phyloP scores from a whole-genome alignment of 1,284 basidiomycete genomes.

The Tilletia setariae region DNA sequence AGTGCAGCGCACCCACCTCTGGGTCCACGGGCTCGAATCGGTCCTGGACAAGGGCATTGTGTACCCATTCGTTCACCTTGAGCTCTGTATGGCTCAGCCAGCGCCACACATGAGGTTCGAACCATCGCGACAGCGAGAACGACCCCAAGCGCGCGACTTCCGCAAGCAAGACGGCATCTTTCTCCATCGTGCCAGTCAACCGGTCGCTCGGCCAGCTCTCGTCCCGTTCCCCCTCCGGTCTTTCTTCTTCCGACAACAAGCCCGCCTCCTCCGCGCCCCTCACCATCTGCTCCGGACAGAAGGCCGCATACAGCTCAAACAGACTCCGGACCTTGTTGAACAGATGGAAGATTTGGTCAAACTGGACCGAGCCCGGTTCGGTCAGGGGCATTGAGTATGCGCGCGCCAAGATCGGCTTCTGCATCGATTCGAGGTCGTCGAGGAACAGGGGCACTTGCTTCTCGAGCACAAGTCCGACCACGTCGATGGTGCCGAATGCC shows the following conservation, averaged over 20 bases:
- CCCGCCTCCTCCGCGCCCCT: neutral
- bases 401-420: conserved; percentile 42
- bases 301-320: conserved; percentile 73
- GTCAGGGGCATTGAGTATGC: conserved; percentile 23
- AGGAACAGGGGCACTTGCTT: conserved; percentile 72
- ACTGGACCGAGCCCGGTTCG: conserved; percentile 35
- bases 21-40: conserved; percentile 60
- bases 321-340: conserved; percentile 73
- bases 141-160: neutral
- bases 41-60: conserved; percentile 45
- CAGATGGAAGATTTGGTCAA: conserved; percentile 73
- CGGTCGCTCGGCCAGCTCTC: neutral
- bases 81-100: conserved; percentile 87
- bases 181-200: neutral
- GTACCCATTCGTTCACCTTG: conserved; percentile 89
- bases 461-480: conserved; percentile 71
- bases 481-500: conserved; percentile 55
- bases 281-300: conserved; percentile 66
- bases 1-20: conserved; percentile 72
- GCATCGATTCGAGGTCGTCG: conserved; percentile 63
- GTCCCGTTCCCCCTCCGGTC: neutral
- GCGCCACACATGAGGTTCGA: conserved; percentile 80
- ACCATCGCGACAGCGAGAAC: conserved; percentile 61
- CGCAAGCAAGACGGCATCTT: neutral
- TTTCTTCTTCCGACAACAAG: neutral